These are phyloP conservation scores for Mortierella antarctica DNA, from an alignment of 192 early-diverging fungal genomes.

Conservation along the genomic window DNA sequence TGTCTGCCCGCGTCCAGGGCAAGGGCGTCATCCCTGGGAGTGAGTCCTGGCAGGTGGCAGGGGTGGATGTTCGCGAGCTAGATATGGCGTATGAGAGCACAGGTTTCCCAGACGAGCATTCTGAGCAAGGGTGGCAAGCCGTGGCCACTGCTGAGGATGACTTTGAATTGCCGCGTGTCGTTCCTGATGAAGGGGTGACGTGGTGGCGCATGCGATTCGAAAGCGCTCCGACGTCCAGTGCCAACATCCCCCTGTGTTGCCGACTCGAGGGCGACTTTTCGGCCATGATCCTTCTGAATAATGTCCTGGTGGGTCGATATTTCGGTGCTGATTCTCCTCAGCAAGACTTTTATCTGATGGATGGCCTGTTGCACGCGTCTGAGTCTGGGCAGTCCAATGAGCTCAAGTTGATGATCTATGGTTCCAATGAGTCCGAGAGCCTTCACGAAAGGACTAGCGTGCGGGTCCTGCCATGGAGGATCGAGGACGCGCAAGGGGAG, in stretches of 20 bases:
- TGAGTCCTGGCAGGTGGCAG: constrained; percentile 73
- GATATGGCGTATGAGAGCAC: constrained; percentile 68
- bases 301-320: constrained; percentile 74
- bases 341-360: constrained; percentile 75
- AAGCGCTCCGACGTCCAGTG: background rate
- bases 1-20: constrained; percentile 71
- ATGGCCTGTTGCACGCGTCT: constrained; percentile 57
- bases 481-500: constrained; percentile 41
- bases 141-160: background rate
- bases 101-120: constrained; percentile 80
- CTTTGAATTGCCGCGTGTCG: constrained; percentile 7
- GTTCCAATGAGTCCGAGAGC: background rate
- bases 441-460: background rate
- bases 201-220: constrained; percentile 55
- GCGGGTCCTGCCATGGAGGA: constrained; percentile 30
- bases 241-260: constrained; percentile 70
- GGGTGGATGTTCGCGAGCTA: constrained; percentile 77
- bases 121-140: constrained; percentile 53
- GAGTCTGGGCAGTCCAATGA: constrained; percentile 39
- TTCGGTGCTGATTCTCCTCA: constrained; percentile 76
- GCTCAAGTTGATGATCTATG: constrained; percentile 62
- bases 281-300: constrained; percentile 76
- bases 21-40: constrained; percentile 58
- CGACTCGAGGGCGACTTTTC: constrained; percentile 74
- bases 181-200: constrained; percentile 30